These are phyloP conservation scores for Gracilaria gracilis DNA, from an alignment of 23 red algal species.

Conservation along the genomic window DNA sequence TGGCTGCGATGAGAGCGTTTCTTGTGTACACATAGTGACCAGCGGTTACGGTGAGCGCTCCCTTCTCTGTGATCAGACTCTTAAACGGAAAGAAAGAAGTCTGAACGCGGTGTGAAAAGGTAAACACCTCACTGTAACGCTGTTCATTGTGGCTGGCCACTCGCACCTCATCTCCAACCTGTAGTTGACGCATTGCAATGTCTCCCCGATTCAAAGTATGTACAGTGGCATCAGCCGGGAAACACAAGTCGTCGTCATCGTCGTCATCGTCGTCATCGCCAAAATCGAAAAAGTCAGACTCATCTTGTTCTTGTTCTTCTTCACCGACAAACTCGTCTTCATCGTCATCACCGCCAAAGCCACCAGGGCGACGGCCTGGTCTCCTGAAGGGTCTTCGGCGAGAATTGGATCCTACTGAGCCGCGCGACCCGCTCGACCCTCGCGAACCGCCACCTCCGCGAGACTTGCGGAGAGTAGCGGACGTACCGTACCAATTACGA, in stretches of 20 bases:
- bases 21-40: slow-evolving; percentile 49
- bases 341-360: slow-evolving; percentile 17
- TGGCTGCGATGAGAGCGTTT: background rate
- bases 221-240: slow-evolving; percentile 70
- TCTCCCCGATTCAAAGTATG: slow-evolving; percentile 18
- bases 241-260: slow-evolving; percentile 53
- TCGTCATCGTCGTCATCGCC: background rate
- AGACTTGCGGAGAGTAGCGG: background rate
- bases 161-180: slow-evolving; percentile 66
- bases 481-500: background rate
- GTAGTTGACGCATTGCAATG: slow-evolving; percentile 64
- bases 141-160: background rate
- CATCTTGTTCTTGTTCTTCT: background rate
- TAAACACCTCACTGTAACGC: slow-evolving; percentile 18
- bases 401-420: background rate
- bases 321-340: slow-evolving; percentile 7
- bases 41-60: background rate
- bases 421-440: background rate
- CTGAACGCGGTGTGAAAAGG: slow-evolving; percentile 16
- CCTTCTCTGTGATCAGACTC: background rate
- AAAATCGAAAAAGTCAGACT: background rate
- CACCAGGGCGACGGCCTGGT: slow-evolving; percentile 8
- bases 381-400: background rate
- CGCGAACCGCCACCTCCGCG: background rate
- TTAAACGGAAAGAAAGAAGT: background rate